phyloP scores from a whole-genome alignment of 306 rosid species.

The cucumber (Cucumis sativus) region DNA sequence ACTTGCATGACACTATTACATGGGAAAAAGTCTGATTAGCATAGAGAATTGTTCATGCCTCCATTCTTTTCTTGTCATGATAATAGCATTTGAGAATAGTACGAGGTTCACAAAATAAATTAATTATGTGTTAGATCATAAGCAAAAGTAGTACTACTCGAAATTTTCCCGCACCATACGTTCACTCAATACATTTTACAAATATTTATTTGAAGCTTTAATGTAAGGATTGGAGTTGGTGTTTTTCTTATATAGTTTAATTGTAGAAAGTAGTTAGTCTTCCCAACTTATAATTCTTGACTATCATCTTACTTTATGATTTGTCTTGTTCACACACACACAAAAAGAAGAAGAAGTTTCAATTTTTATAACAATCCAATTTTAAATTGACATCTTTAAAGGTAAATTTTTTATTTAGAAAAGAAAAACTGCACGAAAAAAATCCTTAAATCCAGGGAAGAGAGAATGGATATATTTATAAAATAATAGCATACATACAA shows the following conservation, averaged over 20 bases:
- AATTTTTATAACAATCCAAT: not conserved
- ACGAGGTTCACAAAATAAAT: too few species aligned
- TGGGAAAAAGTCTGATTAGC: too few species aligned
- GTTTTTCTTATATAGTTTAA: not conserved
- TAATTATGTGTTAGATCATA: too few species aligned
- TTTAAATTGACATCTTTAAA: not conserved
- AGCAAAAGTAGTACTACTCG: too few species aligned
- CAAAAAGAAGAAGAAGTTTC: too few species aligned
- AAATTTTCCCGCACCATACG: too few species aligned
- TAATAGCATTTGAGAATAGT: too few species aligned
- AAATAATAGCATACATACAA: too few species aligned
- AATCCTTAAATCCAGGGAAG: not conserved
- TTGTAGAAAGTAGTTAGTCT: not conserved
- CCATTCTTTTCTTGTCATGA: too few species aligned
- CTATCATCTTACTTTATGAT: not conserved
- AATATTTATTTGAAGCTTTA: not conserved
- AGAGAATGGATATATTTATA: not conserved
- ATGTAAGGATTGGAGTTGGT: not conserved
- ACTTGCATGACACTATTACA: too few species aligned
- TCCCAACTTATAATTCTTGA: not conserved
- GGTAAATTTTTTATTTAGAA: not conserved
- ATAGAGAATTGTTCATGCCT: too few species aligned
- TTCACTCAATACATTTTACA: not conserved
- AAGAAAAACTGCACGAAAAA: not conserved
- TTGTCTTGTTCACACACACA: not conserved